Conservation (phyloP, 1,284 basidiomycete genomes). For the Malassezia japonica region DNA sequence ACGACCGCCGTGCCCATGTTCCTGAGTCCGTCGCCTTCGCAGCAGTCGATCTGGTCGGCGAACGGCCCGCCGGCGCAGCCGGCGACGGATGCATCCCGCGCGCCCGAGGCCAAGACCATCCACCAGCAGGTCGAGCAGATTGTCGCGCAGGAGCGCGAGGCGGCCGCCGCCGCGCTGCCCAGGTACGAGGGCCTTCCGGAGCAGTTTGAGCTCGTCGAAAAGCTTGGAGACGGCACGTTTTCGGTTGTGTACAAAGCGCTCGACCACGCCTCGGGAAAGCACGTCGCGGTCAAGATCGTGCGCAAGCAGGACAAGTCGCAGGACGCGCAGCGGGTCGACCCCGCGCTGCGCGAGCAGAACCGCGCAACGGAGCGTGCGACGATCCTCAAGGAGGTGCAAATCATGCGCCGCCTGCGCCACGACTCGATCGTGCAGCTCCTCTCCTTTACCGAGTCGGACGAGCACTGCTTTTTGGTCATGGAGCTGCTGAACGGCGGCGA, state of each 20-base stretch:
- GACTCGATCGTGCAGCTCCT: slow-evolving; percentile 64
- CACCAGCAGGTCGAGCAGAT: slow-evolving; percentile 5
- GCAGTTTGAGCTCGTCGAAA: slow-evolving; percentile 35
- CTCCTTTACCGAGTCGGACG: slow-evolving; percentile 63
- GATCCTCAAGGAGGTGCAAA: slow-evolving; percentile 98
- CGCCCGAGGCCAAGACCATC: not conserved
- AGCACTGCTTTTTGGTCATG: slow-evolving; percentile 88
- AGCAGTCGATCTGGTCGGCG: not conserved
- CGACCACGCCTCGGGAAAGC: slow-evolving; percentile 65
- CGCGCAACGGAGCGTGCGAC: slow-evolving; percentile 65
- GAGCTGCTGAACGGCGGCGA: slow-evolving; percentile 79
- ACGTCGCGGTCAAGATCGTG: slow-evolving; percentile 93
- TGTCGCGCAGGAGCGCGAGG: slow-evolving; percentile 7
- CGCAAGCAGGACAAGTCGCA: slow-evolving; percentile 81
- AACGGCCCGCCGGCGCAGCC: not conserved
- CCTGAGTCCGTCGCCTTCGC: not conserved
- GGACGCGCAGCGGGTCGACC: slow-evolving; percentile 24
- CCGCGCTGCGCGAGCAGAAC: slow-evolving; percentile 43
- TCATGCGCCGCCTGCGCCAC: slow-evolving; percentile 92
- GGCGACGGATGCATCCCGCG: not conserved
- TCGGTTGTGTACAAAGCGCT: slow-evolving; percentile 94
- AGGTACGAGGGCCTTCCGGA: slow-evolving; percentile 17
- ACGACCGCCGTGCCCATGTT: slow-evolving; percentile 1
- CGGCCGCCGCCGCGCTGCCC: slow-evolving; percentile 11
- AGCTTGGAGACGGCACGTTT: slow-evolving; percentile 65